phyloP scores from a whole-genome alignment of 2,329 filamentous ascomycete genomes.

The Arthroderma uncinatum region DNA sequence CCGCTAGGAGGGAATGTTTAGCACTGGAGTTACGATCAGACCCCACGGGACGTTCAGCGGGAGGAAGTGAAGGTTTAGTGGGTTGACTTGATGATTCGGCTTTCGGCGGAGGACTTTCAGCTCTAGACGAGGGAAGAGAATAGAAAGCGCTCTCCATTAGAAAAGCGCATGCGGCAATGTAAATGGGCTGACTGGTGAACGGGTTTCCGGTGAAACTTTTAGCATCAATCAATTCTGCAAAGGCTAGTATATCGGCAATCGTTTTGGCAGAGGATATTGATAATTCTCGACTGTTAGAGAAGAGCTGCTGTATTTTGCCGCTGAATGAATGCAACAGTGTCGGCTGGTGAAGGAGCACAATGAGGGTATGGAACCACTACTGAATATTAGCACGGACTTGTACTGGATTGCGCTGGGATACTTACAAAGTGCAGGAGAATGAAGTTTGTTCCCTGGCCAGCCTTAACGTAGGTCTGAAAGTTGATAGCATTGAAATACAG shows the following conservation, averaged over 20 bases:
- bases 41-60: conserved; percentile 21
- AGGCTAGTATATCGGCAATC: conserved; percentile 77
- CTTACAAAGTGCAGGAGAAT: conserved; percentile 62
- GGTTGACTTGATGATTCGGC: conserved; percentile 24
- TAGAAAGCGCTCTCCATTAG: conserved; percentile 68
- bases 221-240: conserved; percentile 73
- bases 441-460: conserved; percentile 74
- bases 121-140: conserved; percentile 54
- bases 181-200: conserved; percentile 82
- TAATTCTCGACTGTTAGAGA: conserved; percentile 66
- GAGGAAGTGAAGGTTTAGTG: conserved; percentile 25
- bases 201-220: conserved; percentile 81
- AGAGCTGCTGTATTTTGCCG: conserved; percentile 56
- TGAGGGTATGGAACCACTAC: conserved; percentile 71
- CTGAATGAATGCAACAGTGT: conserved; percentile 69
- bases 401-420: not conserved
- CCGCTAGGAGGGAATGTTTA: conserved; percentile 66
- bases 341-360: conserved; percentile 74
- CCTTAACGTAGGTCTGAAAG: conserved; percentile 72
- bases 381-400: not conserved
- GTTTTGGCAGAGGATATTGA: conserved; percentile 87
- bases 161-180: conserved; percentile 82
- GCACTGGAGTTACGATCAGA: conserved; percentile 28
- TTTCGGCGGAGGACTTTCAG: conserved; percentile 41
- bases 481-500: conserved; percentile 77